Base-by-base conservation (phyloP, 2,329 filamentous ascomycete genomes). In the Xylaria sp. region DNA sequence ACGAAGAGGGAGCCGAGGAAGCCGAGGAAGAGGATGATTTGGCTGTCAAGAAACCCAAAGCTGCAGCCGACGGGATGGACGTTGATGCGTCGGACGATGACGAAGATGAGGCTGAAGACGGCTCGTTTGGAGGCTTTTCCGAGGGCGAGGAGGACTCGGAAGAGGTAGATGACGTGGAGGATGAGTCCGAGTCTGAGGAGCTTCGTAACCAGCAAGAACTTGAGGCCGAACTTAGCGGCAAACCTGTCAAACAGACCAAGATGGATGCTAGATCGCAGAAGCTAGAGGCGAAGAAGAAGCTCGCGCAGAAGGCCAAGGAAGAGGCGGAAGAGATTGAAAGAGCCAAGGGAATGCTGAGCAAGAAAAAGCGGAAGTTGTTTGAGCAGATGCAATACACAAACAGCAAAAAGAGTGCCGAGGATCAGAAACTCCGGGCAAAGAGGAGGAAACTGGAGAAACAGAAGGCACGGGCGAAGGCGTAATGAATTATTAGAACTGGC, bases 321-420 rank as follows among this genome's bases (percentile, higher is more conserved):
- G 92, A 96, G 78, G 90, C 92, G 3, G 96, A 98, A 81, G 94
- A 98, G 76, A 82, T 97, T 67, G 94, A 97, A 81, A 88, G 95
- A 71, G 91, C 93, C 80, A 98, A 97, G 89, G 96, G 97, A 84
- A 99, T 99, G 96, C 91, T 98, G 86, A 93, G 92, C 81, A 93
- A 97, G 82, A 96, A 97, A 89, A 99, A 98, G 90, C 88, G 96
- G 77, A 98, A 98, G 90, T 85, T 98, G 77, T 92, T 95, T 74
- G 96, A 98, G 86, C 96, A 98, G 85, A 99, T 99, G 93, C 87
- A 94, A 78, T 97, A 97, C 83, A 94, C 90, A 71, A 97, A 98
- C 82, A 94, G 91, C 83, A 94, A 96, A 87, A 93, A 94, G 86
- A 95, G 95, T 74, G 92, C 90, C 31, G 94, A 97, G 84, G 93